Base-by-base conservation (phyloP, 169 alveolate genomes). In the Plasmodium gallinaceum region DNA sequence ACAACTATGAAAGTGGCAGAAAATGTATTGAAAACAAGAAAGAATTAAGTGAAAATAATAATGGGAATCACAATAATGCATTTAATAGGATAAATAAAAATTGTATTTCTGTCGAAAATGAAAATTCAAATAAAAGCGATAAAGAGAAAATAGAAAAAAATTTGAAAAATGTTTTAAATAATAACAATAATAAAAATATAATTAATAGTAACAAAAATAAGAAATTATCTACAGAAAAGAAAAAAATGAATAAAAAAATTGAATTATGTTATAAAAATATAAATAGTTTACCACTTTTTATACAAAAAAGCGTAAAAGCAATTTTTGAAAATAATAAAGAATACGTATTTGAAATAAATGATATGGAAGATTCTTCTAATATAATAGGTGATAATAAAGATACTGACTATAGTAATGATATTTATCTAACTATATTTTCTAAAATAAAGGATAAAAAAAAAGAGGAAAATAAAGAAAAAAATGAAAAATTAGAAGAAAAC, bases 251-350 rank as follows among this genome's bases (percentile, higher is more conserved):
- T 32, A 78, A 10, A 7, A 51, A 58, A n/a, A 37, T 68, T 16
- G 74, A 83, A 3, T 22, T 83, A 12, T 66, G 45, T 32, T 66
- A 83, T 61, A 32, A 32, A 52, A 83, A 83, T 42, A 66, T 83
- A 48, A 42, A 54, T 12, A 83, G 39, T 18, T 61, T 83, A 58
- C 91, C 91, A 10, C 16, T 18, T 16, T 83, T 68, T 62, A 83
- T 83, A 10, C 85, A 60, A 20, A 75, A 83, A 26, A 52, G 68
- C 26, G 24, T 83, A 32, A 22, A 66, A 24, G 51, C 37, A 5
- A 83, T 71, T 20, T 72, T 83, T 45, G 91, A 83, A 26, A 18
- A 12, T 22, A 51, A 83, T 45, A 54, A 62, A 51, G 69, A 76
- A n/a, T 20, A 26, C 7, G 52, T 14, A 10, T 32, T 32, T 5